Evolutionary conservation across 2,329 filamentous ascomycete genomes (phyloP), one percentile per base, ranked within the genome.

Genomic region (Apiospora koreana): DNA sequence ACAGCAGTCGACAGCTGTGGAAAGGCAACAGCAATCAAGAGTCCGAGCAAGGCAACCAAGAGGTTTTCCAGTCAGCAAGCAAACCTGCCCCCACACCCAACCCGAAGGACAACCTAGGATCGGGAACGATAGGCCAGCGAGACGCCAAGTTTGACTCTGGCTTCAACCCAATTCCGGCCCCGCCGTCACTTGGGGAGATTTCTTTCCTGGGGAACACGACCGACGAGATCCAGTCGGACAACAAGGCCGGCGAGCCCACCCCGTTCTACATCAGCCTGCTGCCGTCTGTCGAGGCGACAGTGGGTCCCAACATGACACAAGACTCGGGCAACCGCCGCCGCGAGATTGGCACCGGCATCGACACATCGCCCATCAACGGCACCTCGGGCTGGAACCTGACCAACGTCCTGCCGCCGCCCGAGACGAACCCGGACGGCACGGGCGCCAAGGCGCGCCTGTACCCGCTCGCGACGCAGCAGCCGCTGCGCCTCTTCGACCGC

Each of bases 191-290:
- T 35, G 83, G 89, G 48, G 95, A 98, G 71, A 92, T 94, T 80
- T 87, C 84, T 72, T 97, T 98, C 76, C 81, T 98, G 9, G 94
- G 95, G 5, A 93, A 94, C 77, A 95, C 93, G 0, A 97, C 94
- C 0, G 95, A 98, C 76, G 86, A 87, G 0, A 89, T 93, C 72
- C 84, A 87, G 16, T 86, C 86, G 0, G 76, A 87, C 54, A 82
- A 91, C 4, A 97, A 95, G 79, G 91, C 91, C 0, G 95, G 95
- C 73, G 95, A 97, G 81, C 87, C 91, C 10, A 97, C 95, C 0
- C 95, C 95, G 0, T 97, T 98, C 80, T 97, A 92, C 79, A 92
- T 97, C 74, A 94, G 91, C 38, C 86, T 80, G 16, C 71, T 80
- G 10, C 70, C 72, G 4, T 74, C 75, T 18, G 68, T 75, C 28